Conservation (phyloP, 2,329 filamentous ascomycete species). For the Ophiostoma pallidulum region DNA sequence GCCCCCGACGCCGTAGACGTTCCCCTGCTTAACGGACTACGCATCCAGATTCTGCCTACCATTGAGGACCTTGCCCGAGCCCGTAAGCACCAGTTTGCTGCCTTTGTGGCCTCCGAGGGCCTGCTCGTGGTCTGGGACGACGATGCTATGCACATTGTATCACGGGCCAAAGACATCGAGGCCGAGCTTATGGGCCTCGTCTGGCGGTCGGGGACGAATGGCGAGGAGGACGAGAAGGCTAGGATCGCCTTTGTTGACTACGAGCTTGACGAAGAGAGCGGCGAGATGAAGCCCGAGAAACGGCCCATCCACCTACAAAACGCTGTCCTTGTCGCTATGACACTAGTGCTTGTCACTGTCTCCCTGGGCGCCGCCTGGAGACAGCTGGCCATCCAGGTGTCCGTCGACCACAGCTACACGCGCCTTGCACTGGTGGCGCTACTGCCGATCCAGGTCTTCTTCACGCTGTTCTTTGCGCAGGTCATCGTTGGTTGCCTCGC, state of each 20-base stretch:
- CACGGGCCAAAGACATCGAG: constrained; percentile 63
- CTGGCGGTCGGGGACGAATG: constrained; percentile 51
- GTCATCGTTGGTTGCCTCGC: constrained; percentile 68
- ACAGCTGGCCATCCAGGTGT: constrained; percentile 58
- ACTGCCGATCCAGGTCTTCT: constrained; percentile 66
- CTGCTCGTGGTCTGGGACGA: constrained; percentile 77
- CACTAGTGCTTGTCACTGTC: constrained; percentile 54
- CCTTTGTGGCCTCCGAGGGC: constrained; percentile 63
- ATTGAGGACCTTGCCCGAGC: constrained; percentile 61
- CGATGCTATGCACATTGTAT: constrained; percentile 60
- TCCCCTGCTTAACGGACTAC: constrained; percentile 65
- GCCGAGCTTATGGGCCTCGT: constrained; percentile 68
- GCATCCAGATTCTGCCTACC: constrained; percentile 64
- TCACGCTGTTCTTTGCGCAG: constrained; percentile 72
- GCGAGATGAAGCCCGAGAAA: constrained; percentile 53
- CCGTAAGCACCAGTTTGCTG: constrained; percentile 71
- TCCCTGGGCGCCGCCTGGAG: constrained; percentile 62
- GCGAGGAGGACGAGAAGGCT: constrained; percentile 46
- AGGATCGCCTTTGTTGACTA: constrained; percentile 29
- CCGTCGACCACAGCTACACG: constrained; percentile 51
- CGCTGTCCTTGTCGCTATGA: constrained; percentile 56
- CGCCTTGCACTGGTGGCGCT: constrained; percentile 57
- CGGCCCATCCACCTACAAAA: constrained; percentile 62
- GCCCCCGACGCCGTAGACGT: constrained; percentile 65
- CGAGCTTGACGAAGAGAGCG: constrained; percentile 64